Base-by-base conservation (phyloP, 2,329 filamentous ascomycete genomes). In the Botrytis sinoallii region DNA sequence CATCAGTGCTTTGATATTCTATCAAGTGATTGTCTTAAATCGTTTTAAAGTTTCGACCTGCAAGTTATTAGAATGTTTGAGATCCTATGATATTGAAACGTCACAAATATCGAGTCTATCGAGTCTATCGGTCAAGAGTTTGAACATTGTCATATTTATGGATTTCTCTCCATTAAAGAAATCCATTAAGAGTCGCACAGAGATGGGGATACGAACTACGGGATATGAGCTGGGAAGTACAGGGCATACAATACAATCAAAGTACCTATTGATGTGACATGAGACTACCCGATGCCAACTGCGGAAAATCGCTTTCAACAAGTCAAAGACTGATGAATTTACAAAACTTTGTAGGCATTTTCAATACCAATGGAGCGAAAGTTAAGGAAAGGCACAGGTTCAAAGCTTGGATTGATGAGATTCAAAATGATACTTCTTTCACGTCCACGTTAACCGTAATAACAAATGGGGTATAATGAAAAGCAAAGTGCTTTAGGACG, bases 381-480 rank as follows among this genome's bases (percentile, higher is more conserved):
- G 29, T 22, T 59, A 14, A 20, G 55, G 5, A 4, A 46, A 63
- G 4, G 55, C 42, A 22, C 8, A 63, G 8, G 14, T 10, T 63
- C n/a, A 16, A 4, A 38, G 16, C 14, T 40, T 40, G 16, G 38
- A 20, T 32, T 18, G 1, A 29, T 7, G 14, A 12, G 9, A 22
- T 63, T 70, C 40, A 29, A 35, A 38, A n/a, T 61, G 29, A 48
- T 64, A 70, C 32, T 42, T 38, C 20, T 20, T 46, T 70, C 68
- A 70, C 68, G 40, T 70, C 32, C 42, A 70, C 55, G 57, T 70
- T 35, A 60, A 64, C 55, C 59, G 52, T 46, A 35, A 46, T 70
- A 70, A 44, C 68, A 64, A 55, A 42, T 59, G 32, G 71, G 71
- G 71, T 72, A 68, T 72, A 67, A 60, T 72, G 57, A 72, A 70